Conservation (phyloP, 768 basidiomycete genomes). For the Hygrocybe punicea region DNA sequence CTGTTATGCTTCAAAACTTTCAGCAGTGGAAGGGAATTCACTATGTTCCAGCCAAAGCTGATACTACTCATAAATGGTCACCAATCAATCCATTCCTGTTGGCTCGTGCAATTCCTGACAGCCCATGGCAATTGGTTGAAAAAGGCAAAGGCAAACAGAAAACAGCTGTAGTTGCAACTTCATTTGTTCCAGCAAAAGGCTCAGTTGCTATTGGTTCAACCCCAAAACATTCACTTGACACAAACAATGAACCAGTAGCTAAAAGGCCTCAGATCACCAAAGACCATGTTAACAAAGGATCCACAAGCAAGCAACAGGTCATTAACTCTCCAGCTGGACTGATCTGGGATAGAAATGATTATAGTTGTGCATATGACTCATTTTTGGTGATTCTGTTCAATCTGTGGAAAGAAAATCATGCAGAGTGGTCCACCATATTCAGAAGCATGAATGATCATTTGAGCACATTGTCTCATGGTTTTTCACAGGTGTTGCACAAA, state of each 20-base stretch:
- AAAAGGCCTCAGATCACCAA: not conserved
- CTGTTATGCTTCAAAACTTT: conserved; percentile 6
- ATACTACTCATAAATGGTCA: conserved; percentile 15
- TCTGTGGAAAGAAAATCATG: too few relatives aligned
- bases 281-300: too few relatives aligned
- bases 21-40: conserved; percentile 5
- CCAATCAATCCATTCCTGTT: conserved; percentile 13
- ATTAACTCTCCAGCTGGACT: conserved; percentile 2
- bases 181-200: conserved; percentile 10
- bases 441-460: not conserved
- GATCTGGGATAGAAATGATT: conserved; percentile 12
- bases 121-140: not conserved
- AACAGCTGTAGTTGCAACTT: not conserved
- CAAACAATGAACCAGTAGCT: not conserved
- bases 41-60: conserved; percentile 18
- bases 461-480: not conserved
- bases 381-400: too few relatives aligned
- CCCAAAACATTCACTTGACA: conserved; percentile 6
- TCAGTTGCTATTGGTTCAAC: not conserved
- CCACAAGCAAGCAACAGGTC: not conserved
- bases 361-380: conserved; percentile 22
- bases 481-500: not conserved
- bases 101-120: not conserved
- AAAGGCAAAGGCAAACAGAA: not conserved
- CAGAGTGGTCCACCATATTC: not conserved